Conservation (phyloP, 2,329 filamentous ascomycete genomes). For the Lachnellula suecica region DNA sequence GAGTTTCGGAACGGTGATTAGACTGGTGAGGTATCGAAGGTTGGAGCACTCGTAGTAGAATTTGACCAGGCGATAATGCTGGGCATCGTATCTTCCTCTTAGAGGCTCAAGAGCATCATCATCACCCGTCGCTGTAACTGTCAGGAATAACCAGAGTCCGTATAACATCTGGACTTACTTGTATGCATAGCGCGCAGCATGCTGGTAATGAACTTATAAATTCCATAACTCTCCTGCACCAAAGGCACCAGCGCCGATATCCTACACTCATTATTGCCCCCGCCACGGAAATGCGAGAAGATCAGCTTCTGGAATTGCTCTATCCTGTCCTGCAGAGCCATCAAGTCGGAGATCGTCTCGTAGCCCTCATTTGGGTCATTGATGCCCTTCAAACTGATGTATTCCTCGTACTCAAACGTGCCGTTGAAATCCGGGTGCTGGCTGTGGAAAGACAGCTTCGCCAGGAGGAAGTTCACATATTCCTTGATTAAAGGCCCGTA, state of each 20-base stretch:
- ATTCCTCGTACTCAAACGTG: slow-evolving; percentile 98
- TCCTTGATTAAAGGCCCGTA: slow-evolving; percentile 93
- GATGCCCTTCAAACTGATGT: slow-evolving; percentile 95
- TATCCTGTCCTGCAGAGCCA: slow-evolving; percentile 96
- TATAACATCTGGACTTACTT: slow-evolving; percentile 54
- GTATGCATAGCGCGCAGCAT: slow-evolving; percentile 98
- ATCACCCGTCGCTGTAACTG: slow-evolving; percentile 73
- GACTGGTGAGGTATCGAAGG: slow-evolving; percentile 88
- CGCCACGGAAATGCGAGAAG: slow-evolving; percentile 91
- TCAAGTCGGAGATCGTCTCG: slow-evolving; percentile 94
- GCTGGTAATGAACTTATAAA: slow-evolving; percentile 99
- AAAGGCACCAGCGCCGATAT: slow-evolving; percentile 92
- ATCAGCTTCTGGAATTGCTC: slow-evolving; percentile 98
- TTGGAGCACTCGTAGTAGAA: slow-evolving; percentile 99
- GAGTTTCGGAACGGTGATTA: slow-evolving; percentile 94
- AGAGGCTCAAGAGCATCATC: slow-evolving; percentile 89
- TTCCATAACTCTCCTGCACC: slow-evolving; percentile 97
- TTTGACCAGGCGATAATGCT: slow-evolving; percentile 93
- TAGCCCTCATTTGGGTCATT: slow-evolving; percentile 98
- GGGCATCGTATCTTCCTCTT: slow-evolving; percentile 85
- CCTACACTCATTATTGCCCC: slow-evolving; percentile 92
- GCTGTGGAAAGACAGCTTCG: slow-evolving; percentile 94
- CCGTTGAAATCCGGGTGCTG: slow-evolving; percentile 98
- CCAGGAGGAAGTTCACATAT: slow-evolving; percentile 93
- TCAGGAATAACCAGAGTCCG: slow-evolving; percentile 3